A percentile compares a stretch with the other conserved stretches of the same genome.
Evolutionary conservation across 257 asterid species (phyloP).

Genomic region (Fraxinus quadrangulata): DNA sequence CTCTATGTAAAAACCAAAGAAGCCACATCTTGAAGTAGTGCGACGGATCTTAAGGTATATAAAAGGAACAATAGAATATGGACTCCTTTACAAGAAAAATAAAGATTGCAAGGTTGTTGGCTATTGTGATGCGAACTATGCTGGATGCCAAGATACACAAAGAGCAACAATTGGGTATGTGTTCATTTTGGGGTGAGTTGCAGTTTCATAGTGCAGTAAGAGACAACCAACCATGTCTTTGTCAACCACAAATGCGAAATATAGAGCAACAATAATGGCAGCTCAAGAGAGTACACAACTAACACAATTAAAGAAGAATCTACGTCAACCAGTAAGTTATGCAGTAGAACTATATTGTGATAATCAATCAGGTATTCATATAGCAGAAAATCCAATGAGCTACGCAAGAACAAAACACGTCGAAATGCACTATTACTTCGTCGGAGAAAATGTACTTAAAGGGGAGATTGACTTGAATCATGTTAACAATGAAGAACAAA

Average conservation of each 20-base stretch:
- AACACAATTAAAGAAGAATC: no score
- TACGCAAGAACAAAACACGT: background rate
- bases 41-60: no score
- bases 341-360: background rate
- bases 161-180: background rate
- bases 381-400: background rate
- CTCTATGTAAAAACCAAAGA: no score
- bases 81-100: background rate
- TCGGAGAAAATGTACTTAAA: no score
- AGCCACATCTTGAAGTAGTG: no score
- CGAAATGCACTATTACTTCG: no score
- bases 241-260: background rate
- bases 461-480: no score
- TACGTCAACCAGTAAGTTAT: no score
- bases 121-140: background rate
- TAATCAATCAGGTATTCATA: background rate
- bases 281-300: no score
- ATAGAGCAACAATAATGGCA: no score
- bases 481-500: no score
- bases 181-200: background rate
- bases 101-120: background rate
- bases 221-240: background rate
- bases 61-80: background rate
- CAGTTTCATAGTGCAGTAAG: background rate
- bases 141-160: background rate